Conservation (phyloP, 169 alveolate genomes). For the Plasmodium relictum region DNA sequence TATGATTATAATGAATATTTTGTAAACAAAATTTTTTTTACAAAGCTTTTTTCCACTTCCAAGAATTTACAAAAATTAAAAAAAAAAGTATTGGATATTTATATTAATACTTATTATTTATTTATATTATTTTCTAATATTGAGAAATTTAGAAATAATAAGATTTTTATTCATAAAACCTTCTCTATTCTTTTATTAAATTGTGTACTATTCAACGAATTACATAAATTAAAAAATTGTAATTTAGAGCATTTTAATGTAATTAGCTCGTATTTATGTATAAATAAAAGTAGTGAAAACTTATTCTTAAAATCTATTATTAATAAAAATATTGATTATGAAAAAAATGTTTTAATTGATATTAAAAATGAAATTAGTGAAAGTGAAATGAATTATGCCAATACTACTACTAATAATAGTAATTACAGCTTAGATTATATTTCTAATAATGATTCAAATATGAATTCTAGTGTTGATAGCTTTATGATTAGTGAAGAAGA, state of each 20-base stretch:
- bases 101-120: conserved; percentile 46
- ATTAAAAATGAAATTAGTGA: background rate
- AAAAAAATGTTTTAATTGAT: background rate
- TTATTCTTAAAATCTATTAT: conserved; percentile 8
- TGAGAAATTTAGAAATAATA: conserved; percentile 18
- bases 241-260: background rate
- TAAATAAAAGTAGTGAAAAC: conserved; percentile 16
- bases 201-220: conserved; percentile 7
- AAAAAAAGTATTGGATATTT: conserved; percentile 30
- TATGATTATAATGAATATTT: conserved; percentile 25
- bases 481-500: too few relatives aligned
- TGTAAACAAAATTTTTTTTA: conserved; percentile 5
- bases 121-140: conserved; percentile 51
- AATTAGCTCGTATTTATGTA: conserved; percentile 12
- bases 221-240: conserved; percentile 8
- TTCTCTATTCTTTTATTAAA: conserved; percentile 12
- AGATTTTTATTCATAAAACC: conserved; percentile 9
- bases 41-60: background rate
- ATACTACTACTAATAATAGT: background rate
- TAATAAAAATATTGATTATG: background rate
- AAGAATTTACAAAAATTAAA: background rate
- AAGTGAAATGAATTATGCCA: background rate
- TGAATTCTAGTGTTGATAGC: too few relatives aligned
- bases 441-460: too few relatives aligned
- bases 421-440: background rate